phyloP scores from a whole-genome alignment of 2,329 filamentous ascomycete species.

The Sarocladium oryzae region DNA sequence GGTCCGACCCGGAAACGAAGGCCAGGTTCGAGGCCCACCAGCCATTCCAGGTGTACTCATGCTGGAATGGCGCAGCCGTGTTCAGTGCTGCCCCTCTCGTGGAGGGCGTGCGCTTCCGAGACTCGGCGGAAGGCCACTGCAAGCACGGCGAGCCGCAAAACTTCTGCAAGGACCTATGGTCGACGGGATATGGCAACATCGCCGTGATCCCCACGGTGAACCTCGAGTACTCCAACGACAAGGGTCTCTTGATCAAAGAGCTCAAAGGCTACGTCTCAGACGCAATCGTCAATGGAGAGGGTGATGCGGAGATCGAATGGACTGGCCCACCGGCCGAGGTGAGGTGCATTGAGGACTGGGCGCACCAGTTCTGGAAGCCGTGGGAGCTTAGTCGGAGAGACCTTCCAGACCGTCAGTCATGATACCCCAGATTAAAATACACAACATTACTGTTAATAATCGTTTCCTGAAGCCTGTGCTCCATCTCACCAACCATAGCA shows the following conservation, averaged over 20 bases:
- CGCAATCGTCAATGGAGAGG: slow-evolving; percentile 28
- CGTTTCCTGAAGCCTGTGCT: not conserved
- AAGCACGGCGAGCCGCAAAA: slow-evolving; percentile 35
- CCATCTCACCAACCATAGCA: slow-evolving; percentile 4
- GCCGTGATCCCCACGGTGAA: slow-evolving; percentile 51
- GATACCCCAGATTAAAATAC: not conserved
- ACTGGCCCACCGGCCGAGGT: slow-evolving; percentile 37
- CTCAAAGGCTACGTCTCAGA: slow-evolving; percentile 34
- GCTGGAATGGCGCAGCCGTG: slow-evolving; percentile 52
- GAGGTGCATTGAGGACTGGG: slow-evolving; percentile 39
- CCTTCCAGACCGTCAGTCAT: not conserved
- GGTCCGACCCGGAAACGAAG: slow-evolving; percentile 35
- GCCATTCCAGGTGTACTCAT: slow-evolving; percentile 55
- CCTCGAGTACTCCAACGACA: slow-evolving; percentile 45
- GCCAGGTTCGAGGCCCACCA: slow-evolving; percentile 24
- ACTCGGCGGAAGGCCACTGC: slow-evolving; percentile 12
- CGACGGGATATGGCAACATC: slow-evolving; percentile 40
- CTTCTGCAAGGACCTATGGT: slow-evolving; percentile 27
- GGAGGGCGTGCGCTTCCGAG: slow-evolving; percentile 38
- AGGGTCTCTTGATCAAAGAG: slow-evolving; percentile 38
- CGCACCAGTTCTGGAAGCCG: slow-evolving; percentile 32
- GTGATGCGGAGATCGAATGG: slow-evolving; percentile 35
- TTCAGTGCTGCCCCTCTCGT: slow-evolving; percentile 43
- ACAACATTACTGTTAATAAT: not conserved
- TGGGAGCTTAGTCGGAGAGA: slow-evolving; percentile 22